phyloP scores from a whole-genome alignment of 1,139 yeast species.

The Nakaseomyces nivariensis region DNA sequence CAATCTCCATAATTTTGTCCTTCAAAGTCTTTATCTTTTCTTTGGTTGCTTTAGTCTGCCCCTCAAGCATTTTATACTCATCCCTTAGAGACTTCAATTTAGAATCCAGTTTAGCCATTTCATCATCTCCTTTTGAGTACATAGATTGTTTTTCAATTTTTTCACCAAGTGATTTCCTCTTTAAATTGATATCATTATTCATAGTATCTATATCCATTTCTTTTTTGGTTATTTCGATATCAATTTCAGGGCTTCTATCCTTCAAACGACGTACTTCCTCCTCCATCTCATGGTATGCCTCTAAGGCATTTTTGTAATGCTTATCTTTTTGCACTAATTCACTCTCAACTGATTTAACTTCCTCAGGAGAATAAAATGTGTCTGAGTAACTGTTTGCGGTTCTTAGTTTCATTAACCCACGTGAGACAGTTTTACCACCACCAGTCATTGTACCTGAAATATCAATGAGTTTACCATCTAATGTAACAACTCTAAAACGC shows the following conservation, averaged over 20 bases:
- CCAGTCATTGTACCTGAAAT: constrained; percentile 97
- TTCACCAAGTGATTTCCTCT: constrained; percentile 27
- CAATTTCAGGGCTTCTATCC: constrained; percentile 64
- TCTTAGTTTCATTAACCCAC: constrained; percentile 33
- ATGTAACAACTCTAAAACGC: constrained; percentile 81
- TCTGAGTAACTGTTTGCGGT: constrained; percentile 11
- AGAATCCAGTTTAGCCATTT: constrained; percentile 34
- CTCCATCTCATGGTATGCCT: constrained; percentile 51
- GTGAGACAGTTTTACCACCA: constrained; percentile 65
- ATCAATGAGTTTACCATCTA: constrained; percentile 88
- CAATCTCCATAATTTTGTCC: constrained; percentile 77
- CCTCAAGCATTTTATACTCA: constrained; percentile 35
- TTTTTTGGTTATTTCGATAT: constrained; percentile 48
- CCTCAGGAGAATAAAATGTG: constrained; percentile 40
- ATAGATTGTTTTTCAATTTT: constrained; percentile 11
- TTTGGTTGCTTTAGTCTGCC: constrained; percentile 52
- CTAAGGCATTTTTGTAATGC: constrained; percentile 42
- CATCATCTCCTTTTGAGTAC: constrained; percentile 22
- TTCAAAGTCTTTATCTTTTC: constrained; percentile 50
- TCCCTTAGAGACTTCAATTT: constrained; percentile 14
- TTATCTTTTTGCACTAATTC: constrained; percentile 49
- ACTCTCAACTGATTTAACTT: constrained; percentile 45
- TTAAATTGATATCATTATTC: constrained; percentile 26
- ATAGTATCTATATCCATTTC: constrained; percentile 59
- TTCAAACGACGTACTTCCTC: constrained; percentile 46